Evolutionary conservation across 345 rosid species (phyloP).

Genomic region (Hypericum perforatum): DNA sequence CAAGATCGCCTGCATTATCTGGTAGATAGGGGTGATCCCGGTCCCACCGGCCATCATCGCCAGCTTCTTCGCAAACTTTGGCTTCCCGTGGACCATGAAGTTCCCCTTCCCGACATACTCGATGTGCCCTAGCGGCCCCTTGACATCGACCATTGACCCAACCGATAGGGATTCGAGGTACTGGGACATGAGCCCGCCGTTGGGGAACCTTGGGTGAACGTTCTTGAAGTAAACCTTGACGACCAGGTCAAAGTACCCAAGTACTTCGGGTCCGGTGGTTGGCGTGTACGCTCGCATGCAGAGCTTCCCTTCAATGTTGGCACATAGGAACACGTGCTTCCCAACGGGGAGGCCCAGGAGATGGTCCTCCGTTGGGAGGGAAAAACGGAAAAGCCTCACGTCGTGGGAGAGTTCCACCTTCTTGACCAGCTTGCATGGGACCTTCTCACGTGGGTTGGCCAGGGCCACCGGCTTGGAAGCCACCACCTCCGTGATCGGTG

Average conservation of each 20-base stretch:
- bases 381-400: conserved; percentile 53
- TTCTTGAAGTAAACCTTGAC: conserved; percentile 73
- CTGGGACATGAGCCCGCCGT: conserved; percentile 86
- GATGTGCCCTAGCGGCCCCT: conserved; percentile 85
- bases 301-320: conserved; percentile 49
- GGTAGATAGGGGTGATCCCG: conserved; percentile 86
- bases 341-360: conserved; percentile 70
- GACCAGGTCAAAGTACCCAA: conserved; percentile 74
- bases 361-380: conserved; percentile 62
- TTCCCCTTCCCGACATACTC: conserved; percentile 69
- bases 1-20: conserved; percentile 61
- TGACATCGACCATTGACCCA: conserved; percentile 55
- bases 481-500: conserved; percentile 53
- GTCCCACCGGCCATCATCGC: conserved; percentile 95
- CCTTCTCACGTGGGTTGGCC: conserved; percentile 60
- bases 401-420: conserved; percentile 70
- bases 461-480: conserved; percentile 35
- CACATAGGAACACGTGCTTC: conserved; percentile 76
- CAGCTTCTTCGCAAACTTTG: conserved; percentile 63
- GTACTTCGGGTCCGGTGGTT: conserved; percentile 44
- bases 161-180: conserved; percentile 54
- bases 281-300: conserved; percentile 92
- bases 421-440: conserved; percentile 60
- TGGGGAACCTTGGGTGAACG: conserved; percentile 65
- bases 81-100: conserved; percentile 65